Evolutionary conservation across 2,329 filamentous ascomycete species (phyloP).

Genomic region (Claviceps purpurea): DNA sequence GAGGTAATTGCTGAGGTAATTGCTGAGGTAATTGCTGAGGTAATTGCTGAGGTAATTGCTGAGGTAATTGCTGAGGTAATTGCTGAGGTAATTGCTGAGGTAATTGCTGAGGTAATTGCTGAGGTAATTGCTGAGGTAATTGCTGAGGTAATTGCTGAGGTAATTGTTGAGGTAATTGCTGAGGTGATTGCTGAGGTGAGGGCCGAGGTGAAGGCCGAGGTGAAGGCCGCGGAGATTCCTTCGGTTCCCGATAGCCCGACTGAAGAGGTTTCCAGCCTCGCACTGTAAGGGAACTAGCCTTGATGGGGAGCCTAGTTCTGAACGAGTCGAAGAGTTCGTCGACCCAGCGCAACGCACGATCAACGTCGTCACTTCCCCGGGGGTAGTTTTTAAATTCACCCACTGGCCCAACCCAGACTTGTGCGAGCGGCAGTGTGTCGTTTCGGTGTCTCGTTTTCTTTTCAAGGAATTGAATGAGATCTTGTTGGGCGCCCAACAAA

Average conservation of each 20-base stretch:
- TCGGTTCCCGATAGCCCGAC: not conserved
- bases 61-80: no score
- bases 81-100: no score
- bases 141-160: no score
- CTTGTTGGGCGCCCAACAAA: constrained; percentile 32
- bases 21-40: no score
- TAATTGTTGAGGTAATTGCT: no score
- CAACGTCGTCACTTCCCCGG: constrained; percentile 22
- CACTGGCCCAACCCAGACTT: constrained; percentile 33
- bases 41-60: no score
- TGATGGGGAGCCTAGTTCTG: constrained; percentile 23
- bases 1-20: no score
- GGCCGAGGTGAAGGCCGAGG: no score
- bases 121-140: no score
- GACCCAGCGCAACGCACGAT: constrained; percentile 28
- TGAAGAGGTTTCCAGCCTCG: constrained; percentile 27
- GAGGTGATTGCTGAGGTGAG: no score
- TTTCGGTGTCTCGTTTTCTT: constrained; percentile 15
- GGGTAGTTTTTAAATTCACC: constrained; percentile 8
- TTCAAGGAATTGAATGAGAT: constrained; percentile 26
- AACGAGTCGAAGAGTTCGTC: constrained; percentile 18
- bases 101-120: no score
- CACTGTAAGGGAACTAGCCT: constrained; percentile 11
- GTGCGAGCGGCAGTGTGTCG: constrained; percentile 20
- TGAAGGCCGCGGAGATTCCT: no score